Evolutionary conservation across 163 green algal species (phyloP).

Genomic region (Prototheca wickerhamii): DNA sequence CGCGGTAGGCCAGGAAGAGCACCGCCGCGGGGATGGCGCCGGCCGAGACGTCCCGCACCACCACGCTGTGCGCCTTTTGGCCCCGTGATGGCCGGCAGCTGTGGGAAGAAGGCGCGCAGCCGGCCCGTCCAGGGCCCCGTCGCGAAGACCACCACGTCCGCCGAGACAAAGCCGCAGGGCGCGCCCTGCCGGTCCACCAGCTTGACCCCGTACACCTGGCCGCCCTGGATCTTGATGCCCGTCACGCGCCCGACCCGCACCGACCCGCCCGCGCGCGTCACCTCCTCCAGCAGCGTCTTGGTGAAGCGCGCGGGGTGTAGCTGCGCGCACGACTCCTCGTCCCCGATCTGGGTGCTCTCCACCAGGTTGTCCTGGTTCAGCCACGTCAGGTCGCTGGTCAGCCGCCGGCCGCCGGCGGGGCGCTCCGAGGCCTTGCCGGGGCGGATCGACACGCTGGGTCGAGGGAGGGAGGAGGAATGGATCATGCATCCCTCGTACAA

Average conservation of each 20-base stretch:
- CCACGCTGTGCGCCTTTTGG: conserved; percentile 63
- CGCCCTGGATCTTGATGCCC: conserved; percentile 29
- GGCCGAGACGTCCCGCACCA: conserved; percentile 33
- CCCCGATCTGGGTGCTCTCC: too few relatives aligned
- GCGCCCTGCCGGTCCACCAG: neutral
- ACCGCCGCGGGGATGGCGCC: conserved; percentile 20
- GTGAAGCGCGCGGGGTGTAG: conserved; percentile 40
- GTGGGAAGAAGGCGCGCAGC: conserved; percentile 7
- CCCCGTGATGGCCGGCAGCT: conserved; percentile 27
- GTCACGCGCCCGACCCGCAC: conserved; percentile 8
- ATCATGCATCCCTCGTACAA: too few relatives aligned
- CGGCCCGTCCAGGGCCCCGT: conserved; percentile 67
- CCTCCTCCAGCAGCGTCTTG: conserved; percentile 24
- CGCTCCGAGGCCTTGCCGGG: too few relatives aligned
- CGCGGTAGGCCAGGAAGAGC: conserved; percentile 34
- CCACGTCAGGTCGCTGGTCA: too few relatives aligned
- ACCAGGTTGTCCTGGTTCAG: too few relatives aligned
- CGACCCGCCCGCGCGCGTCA: conserved; percentile 8
- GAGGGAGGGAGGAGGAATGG: too few relatives aligned
- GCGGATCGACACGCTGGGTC: too few relatives aligned
- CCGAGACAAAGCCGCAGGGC: conserved; percentile 19
- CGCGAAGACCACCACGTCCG: conserved; percentile 62
- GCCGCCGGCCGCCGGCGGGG: too few relatives aligned
- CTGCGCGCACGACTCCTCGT: conserved; percentile 3
- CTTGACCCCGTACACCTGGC: conserved; percentile 8